Percentiles rank a stretch among this genome's conserved stretches.
phyloP scores from a whole-genome alignment of 257 asterid genomes.

The Eustoma russellianum region DNA sequence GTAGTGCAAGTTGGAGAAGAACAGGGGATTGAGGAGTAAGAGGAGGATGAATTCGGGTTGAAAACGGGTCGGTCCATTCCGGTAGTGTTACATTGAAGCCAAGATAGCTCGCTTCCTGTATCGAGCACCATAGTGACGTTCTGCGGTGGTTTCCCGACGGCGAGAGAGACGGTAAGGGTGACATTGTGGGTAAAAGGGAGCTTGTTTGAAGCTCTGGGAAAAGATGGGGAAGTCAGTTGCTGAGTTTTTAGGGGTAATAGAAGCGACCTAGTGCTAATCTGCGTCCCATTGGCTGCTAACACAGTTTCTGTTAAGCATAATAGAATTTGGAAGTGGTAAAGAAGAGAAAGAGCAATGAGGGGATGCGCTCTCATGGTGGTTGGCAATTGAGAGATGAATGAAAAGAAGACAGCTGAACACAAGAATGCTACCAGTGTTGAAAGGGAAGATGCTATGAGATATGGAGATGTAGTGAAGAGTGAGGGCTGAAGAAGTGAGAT shows the following conservation, averaged over 20 bases:
- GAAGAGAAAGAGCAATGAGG: conserved; percentile 1
- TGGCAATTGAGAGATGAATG: too few relatives aligned
- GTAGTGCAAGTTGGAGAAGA: conserved; percentile 67
- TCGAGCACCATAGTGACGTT: conserved; percentile 90
- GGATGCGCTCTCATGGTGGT: conserved; percentile 9
- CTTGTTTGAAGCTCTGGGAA: conserved; percentile 27
- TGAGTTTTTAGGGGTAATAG: conserved; percentile 57
- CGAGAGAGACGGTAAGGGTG: conserved; percentile 71
- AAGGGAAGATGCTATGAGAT: too few relatives aligned
- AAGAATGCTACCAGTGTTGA: too few relatives aligned
- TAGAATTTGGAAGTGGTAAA: conserved; percentile 4
- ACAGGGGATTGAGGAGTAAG: conserved; percentile 59
- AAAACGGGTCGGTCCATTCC: conserved; percentile 35
- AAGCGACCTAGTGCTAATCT: conserved; percentile 16
- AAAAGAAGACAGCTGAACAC: too few relatives aligned
- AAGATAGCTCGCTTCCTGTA: conserved; percentile 93
- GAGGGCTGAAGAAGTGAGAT: too few relatives aligned
- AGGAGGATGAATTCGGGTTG: conserved; percentile 34
- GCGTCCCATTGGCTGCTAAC: conserved; percentile 8
- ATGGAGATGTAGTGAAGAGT: too few relatives aligned
- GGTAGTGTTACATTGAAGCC: conserved; percentile 71
- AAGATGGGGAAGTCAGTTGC: conserved; percentile 22
- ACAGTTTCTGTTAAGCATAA: too few relatives aligned
- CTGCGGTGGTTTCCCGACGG: conserved; percentile 85
- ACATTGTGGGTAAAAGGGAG: conserved; percentile 82